Percentiles rank a stretch among this genome's conserved stretches.
Evolutionary conservation across 306 rosid genomes (phyloP).

Genomic region (Sesbania bispinosa): DNA sequence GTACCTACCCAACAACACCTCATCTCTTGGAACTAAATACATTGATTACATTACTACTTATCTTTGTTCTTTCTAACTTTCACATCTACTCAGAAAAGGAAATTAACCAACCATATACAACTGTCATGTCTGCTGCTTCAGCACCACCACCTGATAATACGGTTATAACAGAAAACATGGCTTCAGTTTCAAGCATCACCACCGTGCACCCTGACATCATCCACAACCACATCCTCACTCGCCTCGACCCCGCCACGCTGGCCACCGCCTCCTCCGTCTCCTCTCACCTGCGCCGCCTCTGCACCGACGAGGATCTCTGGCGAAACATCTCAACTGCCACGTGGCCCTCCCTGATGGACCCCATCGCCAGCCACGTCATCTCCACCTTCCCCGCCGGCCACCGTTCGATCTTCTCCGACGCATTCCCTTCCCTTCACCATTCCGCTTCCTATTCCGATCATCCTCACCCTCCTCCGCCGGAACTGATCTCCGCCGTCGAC

Average conservation of each 20-base stretch:
- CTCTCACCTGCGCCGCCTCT: constrained; percentile 48
- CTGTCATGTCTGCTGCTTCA: neutral
- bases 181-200: constrained; percentile 19
- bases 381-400: constrained; percentile 56
- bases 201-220: constrained; percentile 61
- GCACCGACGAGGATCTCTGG: constrained; percentile 63
- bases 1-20: neutral
- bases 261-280: constrained; percentile 51
- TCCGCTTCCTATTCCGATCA: neutral
- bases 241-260: constrained; percentile 67
- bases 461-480: constrained; percentile 20
- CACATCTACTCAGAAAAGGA: neutral
- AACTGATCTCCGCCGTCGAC: constrained; percentile 70
- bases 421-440: constrained; percentile 55
- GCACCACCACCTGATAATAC: no score
- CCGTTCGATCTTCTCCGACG: constrained; percentile 69
- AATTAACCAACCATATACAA: neutral
- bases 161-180: neutral
- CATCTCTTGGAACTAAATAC: neutral
- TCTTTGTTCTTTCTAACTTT: neutral
- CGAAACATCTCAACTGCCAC: constrained; percentile 39
- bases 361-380: constrained; percentile 29
- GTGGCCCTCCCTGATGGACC: constrained; percentile 65
- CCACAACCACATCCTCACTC: constrained; percentile 60
- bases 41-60: no score